A percentile compares a stretch with the other conserved stretches of the same genome.
These are phyloP conservation scores for Yamadazyma triangularis DNA, from an alignment of 1,139 yeast genomes.

Conservation along the genomic window DNA sequence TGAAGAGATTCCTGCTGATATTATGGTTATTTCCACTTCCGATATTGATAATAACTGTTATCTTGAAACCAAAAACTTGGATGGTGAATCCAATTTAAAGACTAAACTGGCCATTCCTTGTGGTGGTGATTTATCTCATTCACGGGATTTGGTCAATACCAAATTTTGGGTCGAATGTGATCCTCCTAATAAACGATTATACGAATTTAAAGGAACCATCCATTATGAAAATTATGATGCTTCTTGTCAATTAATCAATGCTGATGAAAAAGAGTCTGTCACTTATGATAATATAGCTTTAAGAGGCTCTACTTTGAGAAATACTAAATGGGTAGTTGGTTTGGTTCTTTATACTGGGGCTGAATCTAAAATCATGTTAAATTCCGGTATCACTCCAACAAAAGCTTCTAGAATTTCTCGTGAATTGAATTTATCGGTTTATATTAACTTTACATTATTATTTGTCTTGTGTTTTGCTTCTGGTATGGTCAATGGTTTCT, in stretches of 20 bases:
- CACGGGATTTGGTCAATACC: conserved; percentile 69
- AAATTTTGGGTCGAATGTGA: conserved; percentile 88
- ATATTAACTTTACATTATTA: conserved; percentile 70
- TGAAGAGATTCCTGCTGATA: conserved; percentile 93
- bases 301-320: conserved; percentile 89
- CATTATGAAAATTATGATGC: conserved; percentile 52
- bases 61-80: conserved; percentile 90
- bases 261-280: conserved; percentile 65
- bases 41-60: conserved; percentile 90
- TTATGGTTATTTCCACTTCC: conserved; percentile 73
- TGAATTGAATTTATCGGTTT: conserved; percentile 77
- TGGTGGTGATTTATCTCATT: conserved; percentile 59
- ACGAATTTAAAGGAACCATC: conserved; percentile 82
- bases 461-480: conserved; percentile 78
- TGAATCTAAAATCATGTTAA: conserved; percentile 89
- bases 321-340: conserved; percentile 93
- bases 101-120: conserved; percentile 70
- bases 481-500: conserved; percentile 78
- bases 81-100: conserved; percentile 94
- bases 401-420: conserved; percentile 79
- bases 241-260: conserved; percentile 30
- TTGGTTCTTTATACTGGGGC: conserved; percentile 84
- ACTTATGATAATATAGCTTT: conserved; percentile 74
- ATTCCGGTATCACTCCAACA: conserved; percentile 90
- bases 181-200: conserved; percentile 80